Evolutionary conservation across 2,329 filamentous ascomycete genomes (phyloP).

Genomic region (Trichoderma endophyticum): DNA sequence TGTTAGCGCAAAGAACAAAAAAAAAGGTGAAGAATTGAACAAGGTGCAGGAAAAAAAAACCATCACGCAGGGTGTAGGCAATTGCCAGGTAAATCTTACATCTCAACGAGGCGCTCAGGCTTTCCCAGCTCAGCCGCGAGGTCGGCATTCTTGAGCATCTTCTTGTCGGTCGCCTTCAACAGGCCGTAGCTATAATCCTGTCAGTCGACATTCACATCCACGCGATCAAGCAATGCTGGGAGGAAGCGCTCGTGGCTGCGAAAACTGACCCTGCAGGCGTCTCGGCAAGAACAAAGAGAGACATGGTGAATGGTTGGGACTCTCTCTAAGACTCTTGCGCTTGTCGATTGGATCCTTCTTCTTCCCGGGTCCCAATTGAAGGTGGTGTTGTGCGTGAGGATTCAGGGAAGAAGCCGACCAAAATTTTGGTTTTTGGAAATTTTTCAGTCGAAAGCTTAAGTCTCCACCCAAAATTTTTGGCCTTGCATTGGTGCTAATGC

Average conservation of each 20-base stretch:
- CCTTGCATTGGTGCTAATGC: conserved; percentile 34
- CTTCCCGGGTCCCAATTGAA: conserved; percentile 38
- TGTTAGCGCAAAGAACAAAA: conserved; percentile 8
- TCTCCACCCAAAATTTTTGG: conserved; percentile 42
- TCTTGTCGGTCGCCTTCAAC: conserved; percentile 98
- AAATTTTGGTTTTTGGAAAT: conserved; percentile 36
- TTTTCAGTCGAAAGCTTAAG: conserved; percentile 40
- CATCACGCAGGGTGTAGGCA: background rate
- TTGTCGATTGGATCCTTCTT: conserved; percentile 33
- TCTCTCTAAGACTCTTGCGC: conserved; percentile 33
- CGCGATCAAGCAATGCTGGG: background rate
- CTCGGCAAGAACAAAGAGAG: conserved; percentile 89
- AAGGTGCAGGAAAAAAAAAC: conserved; percentile 12
- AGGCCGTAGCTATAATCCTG: conserved; percentile 74
- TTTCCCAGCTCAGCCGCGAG: conserved; percentile 70
- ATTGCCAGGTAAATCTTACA: conserved; percentile 55
- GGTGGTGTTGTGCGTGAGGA: conserved; percentile 34
- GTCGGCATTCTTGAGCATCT: conserved; percentile 86
- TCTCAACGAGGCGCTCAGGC: conserved; percentile 79
- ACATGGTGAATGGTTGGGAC: conserved; percentile 56
- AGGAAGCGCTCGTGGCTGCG: background rate
- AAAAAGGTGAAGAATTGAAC: background rate
- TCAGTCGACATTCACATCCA: conserved; percentile 27
- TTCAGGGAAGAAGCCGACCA: conserved; percentile 33
- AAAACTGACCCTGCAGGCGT: conserved; percentile 72